phyloP scores from a whole-genome alignment of 2,329 filamentous ascomycete species.

The Ophiosphaerella narmari region DNA sequence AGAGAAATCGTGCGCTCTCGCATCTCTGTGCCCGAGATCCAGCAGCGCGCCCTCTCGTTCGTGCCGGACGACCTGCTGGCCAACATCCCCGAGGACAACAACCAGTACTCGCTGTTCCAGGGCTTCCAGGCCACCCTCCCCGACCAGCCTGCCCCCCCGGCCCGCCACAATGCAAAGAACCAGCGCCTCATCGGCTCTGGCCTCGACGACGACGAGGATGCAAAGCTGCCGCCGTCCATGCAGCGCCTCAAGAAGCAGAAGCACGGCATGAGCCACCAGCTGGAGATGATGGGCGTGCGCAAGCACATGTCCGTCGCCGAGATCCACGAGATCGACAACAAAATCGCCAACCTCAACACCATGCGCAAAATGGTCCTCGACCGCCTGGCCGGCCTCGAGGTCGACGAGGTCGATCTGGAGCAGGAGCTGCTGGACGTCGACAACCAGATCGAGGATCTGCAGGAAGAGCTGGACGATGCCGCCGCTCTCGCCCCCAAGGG shows the following conservation, averaged over 20 bases:
- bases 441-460: conserved; percentile 65
- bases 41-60: conserved; percentile 86
- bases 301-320: conserved; percentile 98
- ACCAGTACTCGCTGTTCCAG: conserved; percentile 91
- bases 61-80: conserved; percentile 86
- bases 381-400: conserved; percentile 80
- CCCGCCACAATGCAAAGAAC: conserved; percentile 63
- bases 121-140: conserved; percentile 92
- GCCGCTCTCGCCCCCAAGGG: conserved; percentile 50
- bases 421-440: conserved; percentile 73
- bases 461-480: conserved; percentile 61
- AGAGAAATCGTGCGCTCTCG: conserved; percentile 91
- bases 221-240: conserved; percentile 68
- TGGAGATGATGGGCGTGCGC: conserved; percentile 88
- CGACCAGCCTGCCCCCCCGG: conserved; percentile 59
- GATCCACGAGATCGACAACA: conserved; percentile 95
- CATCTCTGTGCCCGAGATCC: conserved; percentile 88
- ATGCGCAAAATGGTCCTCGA: conserved; percentile 94
- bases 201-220: conserved; percentile 58
- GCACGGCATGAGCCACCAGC: conserved; percentile 75
- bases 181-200: conserved; percentile 72
- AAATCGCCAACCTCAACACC: conserved; percentile 87
- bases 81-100: conserved; percentile 86
- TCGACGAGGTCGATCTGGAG: conserved; percentile 88
- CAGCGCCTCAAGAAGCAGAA: conserved; percentile 79